A percentile compares a stretch with the other conserved stretches of the same genome.
Evolutionary conservation across 768 basidiomycete species (phyloP).

Genomic region (Hydnum rufescens): DNA sequence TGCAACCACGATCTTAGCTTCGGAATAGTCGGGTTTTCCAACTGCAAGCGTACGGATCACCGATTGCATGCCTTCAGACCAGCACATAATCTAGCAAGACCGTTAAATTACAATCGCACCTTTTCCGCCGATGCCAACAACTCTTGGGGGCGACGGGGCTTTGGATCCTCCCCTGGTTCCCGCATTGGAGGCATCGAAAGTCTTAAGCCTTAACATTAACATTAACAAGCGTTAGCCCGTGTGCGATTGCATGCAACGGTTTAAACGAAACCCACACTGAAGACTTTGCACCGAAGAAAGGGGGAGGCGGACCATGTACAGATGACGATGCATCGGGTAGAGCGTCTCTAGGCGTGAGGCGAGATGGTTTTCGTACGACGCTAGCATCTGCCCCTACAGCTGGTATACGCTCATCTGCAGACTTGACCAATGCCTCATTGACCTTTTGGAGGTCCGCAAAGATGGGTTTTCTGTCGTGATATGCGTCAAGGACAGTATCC

Average conservation of each 20-base stretch:
- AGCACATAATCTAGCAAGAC: too few species aligned
- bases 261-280: background rate
- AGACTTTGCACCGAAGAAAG: constrained; percentile 1
- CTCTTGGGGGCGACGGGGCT: constrained; percentile 54
- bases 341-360: background rate
- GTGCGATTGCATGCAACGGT: background rate
- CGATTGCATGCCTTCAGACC: background rate
- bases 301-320: background rate
- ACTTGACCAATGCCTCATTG: background rate
- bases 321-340: background rate
- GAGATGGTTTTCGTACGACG: background rate
- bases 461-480: background rate
- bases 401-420: background rate
- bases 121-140: constrained; percentile 79
- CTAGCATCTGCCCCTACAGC: background rate
- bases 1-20: constrained; percentile 94
- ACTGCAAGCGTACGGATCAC: constrained; percentile 26
- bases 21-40: constrained; percentile 93
- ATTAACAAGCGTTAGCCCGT: background rate
- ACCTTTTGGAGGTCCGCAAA: background rate
- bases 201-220: constrained; percentile 10
- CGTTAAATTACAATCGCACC: constrained; percentile 24
- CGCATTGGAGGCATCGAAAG: constrained; percentile 52
- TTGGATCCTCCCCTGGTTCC: constrained; percentile 23
- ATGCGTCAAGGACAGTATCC: background rate